These are phyloP conservation scores for Hirschioporus abietinus DNA, from an alignment of 768 basidiomycete genomes.

Conservation along the genomic window DNA sequence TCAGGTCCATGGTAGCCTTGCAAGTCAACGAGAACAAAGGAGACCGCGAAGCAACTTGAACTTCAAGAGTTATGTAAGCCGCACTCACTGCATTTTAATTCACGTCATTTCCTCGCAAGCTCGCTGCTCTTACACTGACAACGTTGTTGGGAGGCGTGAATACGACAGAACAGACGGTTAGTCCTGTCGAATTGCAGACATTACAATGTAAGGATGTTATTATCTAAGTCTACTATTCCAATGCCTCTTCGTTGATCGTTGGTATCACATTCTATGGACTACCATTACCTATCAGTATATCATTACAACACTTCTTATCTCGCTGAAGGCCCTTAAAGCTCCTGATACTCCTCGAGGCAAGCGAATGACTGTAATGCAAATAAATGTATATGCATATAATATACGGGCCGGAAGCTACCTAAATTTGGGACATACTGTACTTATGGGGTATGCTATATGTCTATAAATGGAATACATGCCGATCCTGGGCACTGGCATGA, in stretches of 20 bases:
- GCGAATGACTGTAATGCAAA: too few relatives aligned
- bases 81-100: background rate
- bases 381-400: background rate
- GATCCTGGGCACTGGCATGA: background rate
- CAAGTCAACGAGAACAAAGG: background rate
- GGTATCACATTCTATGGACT: too few relatives aligned
- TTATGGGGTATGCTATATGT: background rate
- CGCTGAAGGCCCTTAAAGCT: too few relatives aligned
- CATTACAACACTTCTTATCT: too few relatives aligned
- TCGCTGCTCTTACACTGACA: background rate
- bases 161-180: background rate
- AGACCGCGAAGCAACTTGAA: background rate
- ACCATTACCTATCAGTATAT: too few relatives aligned
- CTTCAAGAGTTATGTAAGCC: background rate
- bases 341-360: too few relatives aligned
- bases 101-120: background rate
- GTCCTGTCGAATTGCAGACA: background rate
- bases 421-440: background rate
- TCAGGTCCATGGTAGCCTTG: too few relatives aligned
- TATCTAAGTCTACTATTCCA: too few relatives aligned
- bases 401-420: background rate
- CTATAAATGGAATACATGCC: background rate
- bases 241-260: too few relatives aligned
- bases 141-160: background rate
- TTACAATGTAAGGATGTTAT: too few relatives aligned